Percentiles rank a stretch among this genome's conserved stretches.
phyloP scores from a whole-genome alignment of 441 rosid genomes.

The Populus hybrid region DNA sequence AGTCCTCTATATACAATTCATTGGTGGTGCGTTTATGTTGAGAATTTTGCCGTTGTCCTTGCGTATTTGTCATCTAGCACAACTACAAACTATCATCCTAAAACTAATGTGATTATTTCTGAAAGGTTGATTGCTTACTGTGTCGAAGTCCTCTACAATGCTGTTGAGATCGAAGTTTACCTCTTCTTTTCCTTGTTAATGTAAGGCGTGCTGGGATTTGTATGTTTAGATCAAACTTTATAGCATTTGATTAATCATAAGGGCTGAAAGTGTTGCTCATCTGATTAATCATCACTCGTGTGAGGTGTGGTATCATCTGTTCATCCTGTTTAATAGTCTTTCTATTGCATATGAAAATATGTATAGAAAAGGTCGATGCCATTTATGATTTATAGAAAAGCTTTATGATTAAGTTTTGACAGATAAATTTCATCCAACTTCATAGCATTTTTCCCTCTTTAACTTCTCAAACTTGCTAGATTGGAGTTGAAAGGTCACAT shows the following conservation, averaged over 20 bases:
- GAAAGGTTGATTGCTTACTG: neutral
- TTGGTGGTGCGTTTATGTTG: conserved; percentile 73
- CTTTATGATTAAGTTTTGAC: neutral
- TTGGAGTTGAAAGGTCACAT: conserved; percentile 12
- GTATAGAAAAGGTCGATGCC: neutral
- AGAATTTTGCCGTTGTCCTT: conserved; percentile 2
- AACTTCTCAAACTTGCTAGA: neutral
- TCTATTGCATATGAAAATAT: too few relatives aligned
- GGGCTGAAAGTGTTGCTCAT: conserved; percentile 81
- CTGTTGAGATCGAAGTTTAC: neutral
- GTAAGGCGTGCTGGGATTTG: conserved; percentile 98
- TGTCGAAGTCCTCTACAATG: conserved; percentile 3
- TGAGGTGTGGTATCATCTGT: conserved; percentile 53
- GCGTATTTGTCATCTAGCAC: neutral
- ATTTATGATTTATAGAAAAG: neutral
- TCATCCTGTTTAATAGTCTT: neutral
- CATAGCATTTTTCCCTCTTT: neutral
- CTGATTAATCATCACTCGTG: conserved; percentile 86
- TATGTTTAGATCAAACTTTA: conserved; percentile 67
- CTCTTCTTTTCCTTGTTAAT: conserved; percentile 10
- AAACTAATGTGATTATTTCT: neutral
- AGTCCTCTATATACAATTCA: conserved; percentile 88
- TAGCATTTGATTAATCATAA: conserved; percentile 47
- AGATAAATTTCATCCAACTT: neutral
- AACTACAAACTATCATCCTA: neutral